phyloP scores from a whole-genome alignment of 1,284 basidiomycete genomes.

The Ganoderma lingzhi region DNA sequence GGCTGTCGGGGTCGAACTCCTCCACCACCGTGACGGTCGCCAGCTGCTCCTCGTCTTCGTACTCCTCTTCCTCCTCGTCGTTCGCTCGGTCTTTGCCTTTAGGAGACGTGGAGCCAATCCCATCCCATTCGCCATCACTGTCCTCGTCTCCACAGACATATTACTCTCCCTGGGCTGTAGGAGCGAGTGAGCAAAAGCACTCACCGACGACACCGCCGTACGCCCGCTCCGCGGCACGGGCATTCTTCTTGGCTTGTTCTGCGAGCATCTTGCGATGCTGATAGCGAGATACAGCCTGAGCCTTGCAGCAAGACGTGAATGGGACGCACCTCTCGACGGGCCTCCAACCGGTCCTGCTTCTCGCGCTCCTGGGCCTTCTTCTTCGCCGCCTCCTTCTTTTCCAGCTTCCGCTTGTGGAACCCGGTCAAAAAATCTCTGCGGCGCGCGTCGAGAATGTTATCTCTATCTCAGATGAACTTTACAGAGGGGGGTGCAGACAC shows the following conservation, averaged over 20 bases:
- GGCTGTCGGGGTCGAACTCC: constrained; percentile 74
- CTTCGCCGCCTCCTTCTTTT: constrained; percentile 75
- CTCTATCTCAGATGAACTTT: not conserved
- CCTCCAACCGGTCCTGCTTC: constrained; percentile 72
- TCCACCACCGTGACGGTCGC: constrained; percentile 86
- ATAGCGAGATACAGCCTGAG: constrained; percentile 12
- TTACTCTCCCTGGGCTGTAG: constrained; percentile 30
- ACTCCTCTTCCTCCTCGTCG: constrained; percentile 63
- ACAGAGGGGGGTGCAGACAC: constrained; percentile 18
- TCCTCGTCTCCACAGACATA: constrained; percentile 29
- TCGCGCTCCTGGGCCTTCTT: constrained; percentile 73
- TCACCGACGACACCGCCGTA: constrained; percentile 64
- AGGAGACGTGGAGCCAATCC: constrained; percentile 42
- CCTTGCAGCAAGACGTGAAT: constrained; percentile 3
- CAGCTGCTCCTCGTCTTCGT: constrained; percentile 78
- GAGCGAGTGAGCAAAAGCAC: constrained; percentile 27
- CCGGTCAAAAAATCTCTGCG: constrained; percentile 84
- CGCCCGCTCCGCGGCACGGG: constrained; percentile 73
- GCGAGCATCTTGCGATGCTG: constrained; percentile 76
- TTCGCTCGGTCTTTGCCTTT: constrained; percentile 40
- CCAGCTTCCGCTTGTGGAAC: constrained; percentile 86
- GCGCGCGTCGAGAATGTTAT: not conserved
- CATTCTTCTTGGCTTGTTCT: constrained; percentile 76
- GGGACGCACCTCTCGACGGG: constrained; percentile 68
- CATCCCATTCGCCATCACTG: constrained; percentile 54